A percentile compares a stretch with the other conserved stretches of the same genome.
phyloP scores from a whole-genome alignment of 2,329 filamentous ascomycete genomes.

The Aplosporella prunicola region DNA sequence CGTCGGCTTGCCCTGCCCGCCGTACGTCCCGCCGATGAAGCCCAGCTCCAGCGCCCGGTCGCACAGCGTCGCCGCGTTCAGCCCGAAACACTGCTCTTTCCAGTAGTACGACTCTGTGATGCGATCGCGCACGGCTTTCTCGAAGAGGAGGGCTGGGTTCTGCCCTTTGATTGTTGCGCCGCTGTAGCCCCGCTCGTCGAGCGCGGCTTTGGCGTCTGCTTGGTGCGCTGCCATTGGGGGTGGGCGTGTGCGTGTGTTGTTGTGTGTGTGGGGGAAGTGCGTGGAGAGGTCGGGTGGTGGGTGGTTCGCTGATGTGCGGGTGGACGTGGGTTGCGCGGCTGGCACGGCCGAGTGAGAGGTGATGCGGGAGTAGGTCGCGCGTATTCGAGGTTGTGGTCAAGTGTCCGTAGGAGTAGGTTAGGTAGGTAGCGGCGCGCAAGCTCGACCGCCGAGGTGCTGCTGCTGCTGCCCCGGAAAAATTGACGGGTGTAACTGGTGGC shows the following conservation, averaged over 20 bases:
- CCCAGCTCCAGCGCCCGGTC: conserved; percentile 79
- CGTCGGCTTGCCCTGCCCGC: conserved; percentile 73
- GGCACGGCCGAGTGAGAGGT: too few species aligned
- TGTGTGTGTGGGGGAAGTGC: conserved; percentile 1
- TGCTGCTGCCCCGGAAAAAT: too few species aligned
- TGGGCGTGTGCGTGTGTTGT: conserved; percentile 26
- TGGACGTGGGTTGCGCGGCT: neutral
- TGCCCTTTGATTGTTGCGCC: conserved; percentile 74
- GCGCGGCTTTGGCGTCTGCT: conserved; percentile 66
- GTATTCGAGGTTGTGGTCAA: too few species aligned
- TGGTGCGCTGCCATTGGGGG: conserved; percentile 47
- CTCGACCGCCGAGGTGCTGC: too few species aligned
- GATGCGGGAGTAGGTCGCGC: too few species aligned
- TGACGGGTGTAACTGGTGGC: too few species aligned
- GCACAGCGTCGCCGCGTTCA: conserved; percentile 73
- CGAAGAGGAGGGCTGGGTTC: conserved; percentile 91
- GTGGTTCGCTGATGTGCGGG: too few species aligned
- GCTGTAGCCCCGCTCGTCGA: conserved; percentile 81
- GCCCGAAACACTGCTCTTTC: conserved; percentile 96
- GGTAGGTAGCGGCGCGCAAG: too few species aligned
- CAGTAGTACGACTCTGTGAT: conserved; percentile 95
- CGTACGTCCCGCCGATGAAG: conserved; percentile 82
- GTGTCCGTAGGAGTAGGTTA: too few species aligned
- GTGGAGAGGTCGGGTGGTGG: neutral
- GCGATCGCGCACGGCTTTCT: conserved; percentile 89